Evolutionary conservation across 345 rosid species (phyloP), one percentile per base, ranked within the genome.

Genomic region (Arabidopsis arenosa): DNA sequence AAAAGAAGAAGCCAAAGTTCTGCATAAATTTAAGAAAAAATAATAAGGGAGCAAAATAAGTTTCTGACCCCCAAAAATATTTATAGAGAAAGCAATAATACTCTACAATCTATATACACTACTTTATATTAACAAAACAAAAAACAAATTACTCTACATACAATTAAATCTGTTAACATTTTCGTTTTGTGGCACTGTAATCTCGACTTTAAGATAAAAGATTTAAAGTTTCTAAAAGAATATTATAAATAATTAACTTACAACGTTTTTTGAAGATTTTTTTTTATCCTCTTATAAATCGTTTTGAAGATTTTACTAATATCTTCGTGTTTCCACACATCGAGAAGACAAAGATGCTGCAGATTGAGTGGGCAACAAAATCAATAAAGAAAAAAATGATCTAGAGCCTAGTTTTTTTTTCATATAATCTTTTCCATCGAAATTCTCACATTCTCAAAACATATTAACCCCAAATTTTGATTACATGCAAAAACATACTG

Each of bases 371-470:
- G 70, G 60, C 66, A 70, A 69, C 70, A 54, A 60, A 60, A 61
- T 32, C 63, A 75, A 52, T 14, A 41, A 41, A 45, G 7, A 51
- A 1, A n/a, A 6, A 18, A 52, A 39, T 5, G 4, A 36, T 75
- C 28, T 41, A 43, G 54, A 75, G 15, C 68, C 32, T 57, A 45
- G 60, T 66, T 51, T 35, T 5, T 6, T 18, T 52, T 58, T 18
- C 43, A 45, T 21, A 44, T 58, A 32, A 52, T 63, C 13, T 66
- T 9, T 30, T 71, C 83, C 83, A 73, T 81, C 77, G 88, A 83
- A 80, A 68, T 83, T 79, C 85, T 80, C 84, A 85, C 88, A 85
- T 86, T 82, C 87, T 73, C 70, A 58, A 51, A 75, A 75, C 65
- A 68, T 14, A 35, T 21, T 41, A 37, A 15, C 8, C 9, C 30